Percentiles rank a stretch among this genome's conserved stretches.
phyloP scores from a whole-genome alignment of 805 yeast genomes.

The Saturnispora gosingensis region DNA sequence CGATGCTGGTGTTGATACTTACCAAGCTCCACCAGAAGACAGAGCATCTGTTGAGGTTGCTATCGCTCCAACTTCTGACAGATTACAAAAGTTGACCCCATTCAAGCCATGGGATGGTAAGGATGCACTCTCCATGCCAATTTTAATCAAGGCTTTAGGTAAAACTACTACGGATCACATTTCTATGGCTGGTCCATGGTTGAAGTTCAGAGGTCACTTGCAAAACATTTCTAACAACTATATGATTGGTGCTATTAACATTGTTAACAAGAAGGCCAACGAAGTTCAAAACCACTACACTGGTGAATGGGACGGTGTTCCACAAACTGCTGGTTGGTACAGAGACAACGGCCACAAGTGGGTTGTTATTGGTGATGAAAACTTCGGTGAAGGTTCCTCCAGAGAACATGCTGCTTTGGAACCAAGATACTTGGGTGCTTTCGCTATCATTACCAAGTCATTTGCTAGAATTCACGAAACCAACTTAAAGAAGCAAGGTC shows the following conservation, averaged over 20 bases:
- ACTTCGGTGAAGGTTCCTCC: slow-evolving; percentile 99
- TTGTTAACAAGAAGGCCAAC: slow-evolving; percentile 94
- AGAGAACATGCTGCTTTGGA: slow-evolving; percentile 99
- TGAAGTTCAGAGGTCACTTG: slow-evolving; percentile 99
- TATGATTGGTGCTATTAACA: slow-evolving; percentile 98
- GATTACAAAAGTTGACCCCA: slow-evolving; percentile 90
- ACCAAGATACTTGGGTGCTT: slow-evolving; percentile 98
- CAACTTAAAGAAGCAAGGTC: slow-evolving; percentile 98
- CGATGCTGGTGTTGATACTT: slow-evolving; percentile 61
- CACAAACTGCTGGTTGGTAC: slow-evolving; percentile 93
- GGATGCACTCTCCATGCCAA: slow-evolving; percentile 83
- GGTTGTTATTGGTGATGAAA: slow-evolving; percentile 98
- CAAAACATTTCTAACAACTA: slow-evolving; percentile 98
- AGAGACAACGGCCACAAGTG: slow-evolving; percentile 86
- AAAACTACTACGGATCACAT: slow-evolving; percentile 99
- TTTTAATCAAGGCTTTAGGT: slow-evolving; percentile 91
- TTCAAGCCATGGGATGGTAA: slow-evolving; percentile 96
- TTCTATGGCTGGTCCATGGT: slow-evolving; percentile 99
- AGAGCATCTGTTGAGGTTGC: slow-evolving; percentile 65
- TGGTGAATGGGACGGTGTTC: slow-evolving; percentile 89
- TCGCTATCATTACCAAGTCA: slow-evolving; percentile 94
- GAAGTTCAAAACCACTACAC: slow-evolving; percentile 81
- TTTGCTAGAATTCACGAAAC: slow-evolving; percentile 99
- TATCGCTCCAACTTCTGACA: slow-evolving; percentile 85
- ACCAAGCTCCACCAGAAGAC: slow-evolving; percentile 94